Conservation (phyloP, 805 yeast species). For the Metschnikowia sp. region DNA sequence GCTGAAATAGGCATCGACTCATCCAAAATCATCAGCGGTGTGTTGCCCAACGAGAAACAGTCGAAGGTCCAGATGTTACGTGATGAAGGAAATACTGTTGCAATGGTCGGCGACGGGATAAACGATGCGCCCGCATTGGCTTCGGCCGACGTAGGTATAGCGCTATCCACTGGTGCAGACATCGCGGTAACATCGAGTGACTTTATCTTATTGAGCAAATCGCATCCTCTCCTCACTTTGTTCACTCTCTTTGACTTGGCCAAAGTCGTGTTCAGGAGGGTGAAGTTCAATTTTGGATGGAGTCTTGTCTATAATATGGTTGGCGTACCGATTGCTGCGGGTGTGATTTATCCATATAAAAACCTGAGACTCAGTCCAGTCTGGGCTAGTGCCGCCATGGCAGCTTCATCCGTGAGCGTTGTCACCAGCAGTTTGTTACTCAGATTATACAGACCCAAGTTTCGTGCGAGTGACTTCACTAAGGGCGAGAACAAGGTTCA, state of each 20-base stretch:
- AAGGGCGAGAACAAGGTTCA: not conserved
- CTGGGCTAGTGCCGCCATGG: slow-evolving; percentile 70
- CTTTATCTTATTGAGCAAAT: slow-evolving; percentile 59
- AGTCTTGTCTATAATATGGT: slow-evolving; percentile 54
- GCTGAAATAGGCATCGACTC: slow-evolving; percentile 52
- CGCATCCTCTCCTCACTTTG: slow-evolving; percentile 48
- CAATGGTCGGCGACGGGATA: slow-evolving; percentile 83
- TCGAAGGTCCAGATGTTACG: slow-evolving; percentile 56
- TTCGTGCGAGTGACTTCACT: slow-evolving; percentile 12
- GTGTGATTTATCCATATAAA: slow-evolving; percentile 55
- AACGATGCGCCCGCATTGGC: slow-evolving; percentile 82
- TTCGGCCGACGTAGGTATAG: slow-evolving; percentile 73
- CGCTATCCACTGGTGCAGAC: slow-evolving; percentile 74
- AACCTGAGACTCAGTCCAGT: slow-evolving; percentile 57
- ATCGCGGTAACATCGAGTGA: slow-evolving; percentile 72
- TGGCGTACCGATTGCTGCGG: slow-evolving; percentile 66
- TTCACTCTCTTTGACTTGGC: slow-evolving; percentile 54
- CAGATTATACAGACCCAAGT: slow-evolving; percentile 43
- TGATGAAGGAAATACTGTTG: slow-evolving; percentile 32
- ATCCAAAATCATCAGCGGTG: slow-evolving; percentile 60
- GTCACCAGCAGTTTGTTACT: slow-evolving; percentile 54
- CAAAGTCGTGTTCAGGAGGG: slow-evolving; percentile 47
- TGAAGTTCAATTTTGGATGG: slow-evolving; percentile 58
- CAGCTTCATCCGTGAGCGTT: slow-evolving; percentile 55
- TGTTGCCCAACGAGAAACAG: slow-evolving; percentile 71